A percentile compares a stretch with the other conserved stretches of the same genome.
Evolutionary conservation across 1,139 yeast genomes (phyloP).

Genomic region (Lodderomyces margitis): DNA sequence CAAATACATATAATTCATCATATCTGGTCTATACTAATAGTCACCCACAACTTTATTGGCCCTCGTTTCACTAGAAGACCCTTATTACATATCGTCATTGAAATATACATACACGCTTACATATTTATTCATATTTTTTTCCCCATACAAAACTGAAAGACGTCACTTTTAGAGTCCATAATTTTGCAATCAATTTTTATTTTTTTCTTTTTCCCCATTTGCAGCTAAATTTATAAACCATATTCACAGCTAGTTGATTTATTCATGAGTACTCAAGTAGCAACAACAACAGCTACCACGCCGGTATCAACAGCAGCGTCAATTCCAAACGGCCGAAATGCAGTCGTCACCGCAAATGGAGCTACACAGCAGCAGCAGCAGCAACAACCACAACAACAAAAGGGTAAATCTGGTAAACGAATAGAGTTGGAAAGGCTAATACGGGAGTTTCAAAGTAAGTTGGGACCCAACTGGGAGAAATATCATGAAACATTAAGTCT

Average conservation of each 20-base stretch:
- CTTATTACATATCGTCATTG: background rate
- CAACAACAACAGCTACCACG: slow-evolving; percentile 6
- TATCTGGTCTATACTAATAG: background rate
- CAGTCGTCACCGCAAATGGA: slow-evolving; percentile 3
- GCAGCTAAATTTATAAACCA: background rate
- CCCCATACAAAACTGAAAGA: background rate
- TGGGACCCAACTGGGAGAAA: slow-evolving; percentile 82
- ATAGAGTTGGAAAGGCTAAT: slow-evolving; percentile 73
- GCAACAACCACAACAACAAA: slow-evolving; percentile 8
- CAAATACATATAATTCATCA: slow-evolving; percentile 1
- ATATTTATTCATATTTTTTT: background rate
- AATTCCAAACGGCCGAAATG: slow-evolving; percentile 5
- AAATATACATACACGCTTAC: background rate
- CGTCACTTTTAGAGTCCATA: background rate
- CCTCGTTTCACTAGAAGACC: background rate
- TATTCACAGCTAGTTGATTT: background rate
- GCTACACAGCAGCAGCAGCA: slow-evolving; percentile 4
- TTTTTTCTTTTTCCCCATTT: background rate
- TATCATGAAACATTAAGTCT: slow-evolving; percentile 78
- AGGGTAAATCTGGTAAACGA: slow-evolving; percentile 36
- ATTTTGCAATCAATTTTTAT: background rate
- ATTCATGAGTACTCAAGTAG: slow-evolving; percentile 1
- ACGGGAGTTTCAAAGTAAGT: slow-evolving; percentile 63
- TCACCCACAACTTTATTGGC: background rate
- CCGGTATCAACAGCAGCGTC: slow-evolving; percentile 8